Evolutionary conservation across 2,329 filamentous ascomycete species (phyloP).

Genomic region (Cordyceps fumosorosea): DNA sequence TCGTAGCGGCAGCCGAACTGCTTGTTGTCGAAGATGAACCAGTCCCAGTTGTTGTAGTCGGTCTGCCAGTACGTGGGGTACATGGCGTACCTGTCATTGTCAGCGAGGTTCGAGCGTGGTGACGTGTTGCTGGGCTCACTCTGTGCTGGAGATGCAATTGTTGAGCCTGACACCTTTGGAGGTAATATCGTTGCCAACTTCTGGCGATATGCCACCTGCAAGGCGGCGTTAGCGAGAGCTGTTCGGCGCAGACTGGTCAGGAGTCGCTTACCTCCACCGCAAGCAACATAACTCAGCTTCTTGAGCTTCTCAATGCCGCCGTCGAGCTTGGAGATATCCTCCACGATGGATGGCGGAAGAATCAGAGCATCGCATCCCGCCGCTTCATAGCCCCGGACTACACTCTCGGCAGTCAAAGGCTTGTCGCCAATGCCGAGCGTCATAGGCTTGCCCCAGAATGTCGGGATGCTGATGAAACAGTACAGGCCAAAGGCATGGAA

Average conservation of each 20-base stretch:
- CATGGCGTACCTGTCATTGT: constrained; percentile 23
- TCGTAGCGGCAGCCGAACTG: constrained; percentile 33
- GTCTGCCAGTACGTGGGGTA: constrained; percentile 27
- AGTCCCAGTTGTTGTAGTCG: constrained; percentile 31
- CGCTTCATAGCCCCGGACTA: constrained; percentile 3
- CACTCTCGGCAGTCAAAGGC: constrained; percentile 2
- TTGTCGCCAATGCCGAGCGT: background rate
- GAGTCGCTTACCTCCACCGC: constrained; percentile 3
- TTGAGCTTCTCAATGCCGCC: constrained; percentile 4
- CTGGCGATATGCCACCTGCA: constrained; percentile 29
- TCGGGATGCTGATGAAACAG: background rate
- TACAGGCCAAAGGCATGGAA: constrained; percentile 8
- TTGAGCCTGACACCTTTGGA: constrained; percentile 26
- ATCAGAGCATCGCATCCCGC: background rate
- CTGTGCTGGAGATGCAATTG: constrained; percentile 35
- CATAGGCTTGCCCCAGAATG: constrained; percentile 5
- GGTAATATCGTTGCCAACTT: constrained; percentile 31
- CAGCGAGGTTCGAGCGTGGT: background rate
- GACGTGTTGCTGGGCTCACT: constrained; percentile 23
- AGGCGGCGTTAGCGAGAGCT: background rate
- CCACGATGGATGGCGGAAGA: constrained; percentile 4
- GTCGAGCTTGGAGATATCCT: constrained; percentile 10
- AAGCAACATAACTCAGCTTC: constrained; percentile 1
- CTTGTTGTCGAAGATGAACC: constrained; percentile 33
- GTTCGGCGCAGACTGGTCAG: background rate